phyloP scores from a whole-genome alignment of 2,329 filamentous ascomycete species.

The Zymoseptoria passerinii region DNA sequence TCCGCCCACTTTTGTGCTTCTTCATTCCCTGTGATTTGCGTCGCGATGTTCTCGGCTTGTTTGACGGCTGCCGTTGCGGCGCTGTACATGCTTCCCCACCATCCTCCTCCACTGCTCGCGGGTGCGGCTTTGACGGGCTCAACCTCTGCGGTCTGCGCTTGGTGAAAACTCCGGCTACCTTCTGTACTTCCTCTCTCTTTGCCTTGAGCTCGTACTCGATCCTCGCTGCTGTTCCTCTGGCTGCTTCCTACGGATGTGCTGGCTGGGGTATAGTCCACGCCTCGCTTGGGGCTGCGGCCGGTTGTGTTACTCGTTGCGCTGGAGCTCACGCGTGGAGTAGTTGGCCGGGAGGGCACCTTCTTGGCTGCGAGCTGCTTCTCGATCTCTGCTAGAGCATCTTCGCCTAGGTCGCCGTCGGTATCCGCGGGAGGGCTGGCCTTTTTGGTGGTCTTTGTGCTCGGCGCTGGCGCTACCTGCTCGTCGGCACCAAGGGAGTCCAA shows the following conservation, averaged over 20 bases:
- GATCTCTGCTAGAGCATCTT: slow-evolving; percentile 81
- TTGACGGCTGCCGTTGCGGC: slow-evolving; percentile 79
- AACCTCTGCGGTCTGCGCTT: slow-evolving; percentile 56
- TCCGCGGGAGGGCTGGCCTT: slow-evolving; percentile 13
- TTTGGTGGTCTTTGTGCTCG: slow-evolving; percentile 34
- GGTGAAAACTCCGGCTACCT: slow-evolving; percentile 61
- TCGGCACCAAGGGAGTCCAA: slow-evolving; percentile 20
- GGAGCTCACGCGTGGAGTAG: slow-evolving; percentile 63
- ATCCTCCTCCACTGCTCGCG: slow-evolving; percentile 56
- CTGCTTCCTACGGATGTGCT: slow-evolving; percentile 37
- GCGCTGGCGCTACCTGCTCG: slow-evolving; percentile 18
- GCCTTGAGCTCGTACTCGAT: slow-evolving; percentile 39
- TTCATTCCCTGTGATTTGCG: slow-evolving; percentile 91
- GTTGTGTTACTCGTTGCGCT: slow-evolving; percentile 36
- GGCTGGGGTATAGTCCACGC: slow-evolving; percentile 43
- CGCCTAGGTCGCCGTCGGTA: slow-evolving; percentile 35
- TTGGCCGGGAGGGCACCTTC: slow-evolving; percentile 63
- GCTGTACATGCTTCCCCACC: slow-evolving; percentile 81
- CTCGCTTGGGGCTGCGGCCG: slow-evolving; percentile 17
- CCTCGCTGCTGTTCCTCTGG: slow-evolving; percentile 53
- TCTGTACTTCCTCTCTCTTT: slow-evolving; percentile 65
- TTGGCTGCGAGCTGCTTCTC: slow-evolving; percentile 68
- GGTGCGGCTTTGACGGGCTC: slow-evolving; percentile 40
- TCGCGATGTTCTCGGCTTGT: slow-evolving; percentile 85
- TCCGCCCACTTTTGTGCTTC: slow-evolving; percentile 95